Conservation (phyloP, 2,329 filamentous ascomycete species). For the Aspergillus oerlinghausenensis region DNA sequence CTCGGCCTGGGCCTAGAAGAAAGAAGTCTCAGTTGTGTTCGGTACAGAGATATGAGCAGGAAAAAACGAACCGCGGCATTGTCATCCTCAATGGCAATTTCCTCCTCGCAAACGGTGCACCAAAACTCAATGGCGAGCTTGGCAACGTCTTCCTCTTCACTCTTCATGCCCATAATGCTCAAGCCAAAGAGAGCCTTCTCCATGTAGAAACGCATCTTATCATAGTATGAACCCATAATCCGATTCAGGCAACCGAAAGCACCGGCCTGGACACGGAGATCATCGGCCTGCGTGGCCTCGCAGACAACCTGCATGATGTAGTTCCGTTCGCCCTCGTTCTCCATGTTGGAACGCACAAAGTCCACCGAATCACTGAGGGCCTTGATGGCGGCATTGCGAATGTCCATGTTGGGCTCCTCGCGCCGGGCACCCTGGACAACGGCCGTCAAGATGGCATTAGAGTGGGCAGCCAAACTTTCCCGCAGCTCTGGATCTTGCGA, state of each 20-base stretch:
- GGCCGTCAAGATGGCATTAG: constrained; percentile 94
- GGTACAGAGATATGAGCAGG: constrained; percentile 1
- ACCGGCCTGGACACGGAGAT: constrained; percentile 87
- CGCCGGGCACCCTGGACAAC: constrained; percentile 97
- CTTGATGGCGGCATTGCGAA: constrained; percentile 86
- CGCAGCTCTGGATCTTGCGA: constrained; percentile 85
- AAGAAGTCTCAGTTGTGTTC: constrained; percentile 3
- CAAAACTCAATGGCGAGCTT: constrained; percentile 99
- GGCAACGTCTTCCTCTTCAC: constrained; percentile 91
- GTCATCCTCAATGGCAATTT: constrained; percentile 96
- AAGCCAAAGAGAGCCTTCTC: constrained; percentile 98
- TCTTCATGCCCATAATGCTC: constrained; percentile 98
- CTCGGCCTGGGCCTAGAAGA: constrained; percentile 56
- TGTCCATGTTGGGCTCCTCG: constrained; percentile 87
- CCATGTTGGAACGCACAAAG: constrained; percentile 97
- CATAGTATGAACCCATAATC: constrained; percentile 98
- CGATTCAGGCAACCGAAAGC: constrained; percentile 96
- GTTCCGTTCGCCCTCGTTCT: constrained; percentile 97
- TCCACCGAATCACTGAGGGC: constrained; percentile 94
- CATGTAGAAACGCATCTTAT: constrained; percentile 99
- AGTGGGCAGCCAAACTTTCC: constrained; percentile 75
- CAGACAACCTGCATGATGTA: constrained; percentile 99
- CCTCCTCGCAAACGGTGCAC: constrained; percentile 99
- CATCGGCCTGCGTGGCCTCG: constrained; percentile 92
- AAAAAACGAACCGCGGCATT: constrained; percentile 64